Percentiles rank a stretch among this genome's conserved stretches.
These are phyloP conservation scores for Leptographium flavum DNA, from an alignment of 2,329 filamentous ascomycete genomes.

Conservation along the genomic window DNA sequence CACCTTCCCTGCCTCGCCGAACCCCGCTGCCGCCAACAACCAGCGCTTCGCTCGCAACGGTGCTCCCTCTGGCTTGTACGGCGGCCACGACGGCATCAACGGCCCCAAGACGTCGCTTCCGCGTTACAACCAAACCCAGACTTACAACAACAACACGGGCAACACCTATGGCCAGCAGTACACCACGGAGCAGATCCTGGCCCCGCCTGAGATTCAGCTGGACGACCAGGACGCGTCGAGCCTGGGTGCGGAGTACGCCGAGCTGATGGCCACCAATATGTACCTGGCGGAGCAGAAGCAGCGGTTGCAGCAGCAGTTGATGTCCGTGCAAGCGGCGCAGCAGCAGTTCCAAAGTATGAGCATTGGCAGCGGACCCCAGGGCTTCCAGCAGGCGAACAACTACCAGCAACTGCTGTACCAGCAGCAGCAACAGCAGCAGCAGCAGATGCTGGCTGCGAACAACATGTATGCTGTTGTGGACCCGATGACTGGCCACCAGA, in stretches of 20 bases:
- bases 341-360: slow-evolving; percentile 71
- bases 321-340: slow-evolving; percentile 67
- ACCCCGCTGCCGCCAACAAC: slow-evolving; percentile 21
- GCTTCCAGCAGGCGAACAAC: slow-evolving; percentile 37
- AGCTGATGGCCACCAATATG: slow-evolving; percentile 79
- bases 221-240: slow-evolving; percentile 53
- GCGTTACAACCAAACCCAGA: slow-evolving; percentile 18
- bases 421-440: slow-evolving; percentile 26
- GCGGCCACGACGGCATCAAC: slow-evolving; percentile 27
- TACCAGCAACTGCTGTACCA: slow-evolving; percentile 44
- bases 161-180: slow-evolving; percentile 27
- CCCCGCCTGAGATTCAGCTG: slow-evolving; percentile 68
- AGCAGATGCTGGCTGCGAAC: slow-evolving; percentile 53
- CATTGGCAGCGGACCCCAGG: slow-evolving; percentile 41
- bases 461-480: slow-evolving; percentile 77
- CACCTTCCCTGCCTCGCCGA: slow-evolving; percentile 40
- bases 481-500: slow-evolving; percentile 70
- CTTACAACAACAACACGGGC: slow-evolving; percentile 10
- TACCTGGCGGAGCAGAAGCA: slow-evolving; percentile 92
- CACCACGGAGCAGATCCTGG: slow-evolving; percentile 81
- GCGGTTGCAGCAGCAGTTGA: slow-evolving; percentile 83
- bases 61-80: slow-evolving; percentile 28
- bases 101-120: slow-evolving; percentile 45
- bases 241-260: slow-evolving; percentile 80
- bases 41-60: slow-evolving; percentile 27